Evolutionary conservation across 129 eudicot genomes (phyloP).

Genomic region (Daucus carota): DNA sequence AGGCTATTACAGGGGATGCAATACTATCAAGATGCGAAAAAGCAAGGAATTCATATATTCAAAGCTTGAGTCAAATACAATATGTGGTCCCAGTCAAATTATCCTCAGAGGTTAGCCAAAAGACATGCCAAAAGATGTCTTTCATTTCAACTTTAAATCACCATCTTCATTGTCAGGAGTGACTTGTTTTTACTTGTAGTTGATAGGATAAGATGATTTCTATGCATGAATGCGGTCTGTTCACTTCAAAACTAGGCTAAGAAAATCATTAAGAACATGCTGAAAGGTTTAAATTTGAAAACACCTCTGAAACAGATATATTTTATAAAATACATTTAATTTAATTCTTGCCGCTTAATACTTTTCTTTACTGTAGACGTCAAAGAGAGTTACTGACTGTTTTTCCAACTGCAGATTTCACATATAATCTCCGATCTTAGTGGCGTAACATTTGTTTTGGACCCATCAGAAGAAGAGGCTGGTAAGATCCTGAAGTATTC

Average conservation of each 20-base stretch:
- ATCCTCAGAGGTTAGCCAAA: conserved; percentile 54
- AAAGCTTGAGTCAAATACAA: conserved; percentile 56
- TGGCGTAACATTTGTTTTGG: conserved; percentile 31
- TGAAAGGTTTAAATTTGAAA: background rate
- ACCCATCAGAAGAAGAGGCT: conserved; percentile 64
- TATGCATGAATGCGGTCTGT: background rate
- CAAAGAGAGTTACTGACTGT: background rate
- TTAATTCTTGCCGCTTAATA: background rate
- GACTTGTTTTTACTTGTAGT: background rate
- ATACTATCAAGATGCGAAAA: conserved; percentile 58
- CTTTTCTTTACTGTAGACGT: background rate
- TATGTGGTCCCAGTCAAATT: conserved; percentile 61
- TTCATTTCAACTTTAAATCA: background rate
- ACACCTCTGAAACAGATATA: background rate
- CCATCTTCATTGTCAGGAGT: background rate
- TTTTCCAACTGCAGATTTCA: conserved; percentile 46
- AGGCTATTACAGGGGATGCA: conserved; percentile 75
- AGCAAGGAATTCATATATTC: conserved; percentile 37
- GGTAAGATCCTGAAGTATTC: conserved; percentile 39
- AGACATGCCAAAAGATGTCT: background rate
- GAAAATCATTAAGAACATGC: background rate
- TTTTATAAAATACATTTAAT: background rate
- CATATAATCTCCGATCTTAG: conserved; percentile 38
- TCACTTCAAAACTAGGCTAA: background rate
- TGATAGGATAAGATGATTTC: background rate